These are phyloP conservation scores for Brassica cretica DNA, from an alignment of 345 rosid species.

Conservation along the genomic window DNA sequence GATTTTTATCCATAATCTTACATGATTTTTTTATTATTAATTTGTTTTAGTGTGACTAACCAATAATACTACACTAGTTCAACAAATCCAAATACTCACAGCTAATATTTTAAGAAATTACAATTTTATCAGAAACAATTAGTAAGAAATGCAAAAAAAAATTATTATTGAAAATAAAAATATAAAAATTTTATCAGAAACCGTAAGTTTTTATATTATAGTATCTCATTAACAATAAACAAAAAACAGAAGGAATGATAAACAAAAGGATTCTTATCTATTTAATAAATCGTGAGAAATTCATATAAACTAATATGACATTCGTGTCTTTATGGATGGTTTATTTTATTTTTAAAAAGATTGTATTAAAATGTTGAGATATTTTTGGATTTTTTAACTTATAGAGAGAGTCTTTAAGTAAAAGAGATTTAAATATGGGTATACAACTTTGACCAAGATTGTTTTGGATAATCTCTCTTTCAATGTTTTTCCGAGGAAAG, in stretches of 20 bases:
- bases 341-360: neutral
- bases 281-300: neutral
- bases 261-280: neutral
- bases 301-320: too few species aligned
- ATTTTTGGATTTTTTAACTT: neutral
- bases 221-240: too few species aligned
- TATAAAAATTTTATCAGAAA: too few species aligned
- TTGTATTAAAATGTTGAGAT: neutral
- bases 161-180: too few species aligned
- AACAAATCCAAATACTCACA: neutral
- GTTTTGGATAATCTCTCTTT: neutral
- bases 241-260: neutral
- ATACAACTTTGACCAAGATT: neutral
- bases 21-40: too few species aligned
- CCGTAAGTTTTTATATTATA: too few species aligned
- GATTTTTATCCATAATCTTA: neutral
- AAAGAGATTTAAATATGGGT: neutral
- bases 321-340: neutral
- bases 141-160: too few species aligned
- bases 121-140: too few species aligned
- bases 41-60: neutral
- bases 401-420: neutral
- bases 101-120: too few species aligned
- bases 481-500: neutral
- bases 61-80: too few species aligned